Evolutionary conservation across 805 yeast species (phyloP).

Genomic region (Pichia phayaonensis): DNA sequence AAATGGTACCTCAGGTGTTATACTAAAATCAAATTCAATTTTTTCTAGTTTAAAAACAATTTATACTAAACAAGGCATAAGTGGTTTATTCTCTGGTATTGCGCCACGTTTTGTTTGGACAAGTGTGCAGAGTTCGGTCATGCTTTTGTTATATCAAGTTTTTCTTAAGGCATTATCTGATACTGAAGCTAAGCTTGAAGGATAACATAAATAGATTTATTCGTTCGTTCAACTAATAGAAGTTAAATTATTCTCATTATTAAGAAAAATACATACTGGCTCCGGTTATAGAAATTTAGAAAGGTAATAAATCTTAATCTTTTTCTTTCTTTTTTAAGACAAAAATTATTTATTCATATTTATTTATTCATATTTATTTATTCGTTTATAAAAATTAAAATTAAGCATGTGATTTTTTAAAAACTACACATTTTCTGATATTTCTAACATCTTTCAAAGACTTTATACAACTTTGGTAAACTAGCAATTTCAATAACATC

Average conservation of each 20-base stretch:
- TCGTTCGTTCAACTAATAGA: no score
- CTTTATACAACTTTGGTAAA: conserved; percentile 82
- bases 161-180: conserved; percentile 45
- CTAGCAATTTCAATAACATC: conserved; percentile 82
- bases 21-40: conserved; percentile 37
- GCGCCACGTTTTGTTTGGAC: conserved; percentile 98
- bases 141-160: conserved; percentile 82
- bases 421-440: neutral
- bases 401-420: neutral
- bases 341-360: no score
- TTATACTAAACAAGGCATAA: conserved; percentile 63
- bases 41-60: conserved; percentile 45
- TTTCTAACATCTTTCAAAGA: conserved; percentile 80
- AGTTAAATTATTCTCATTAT: neutral
- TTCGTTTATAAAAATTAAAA: neutral
- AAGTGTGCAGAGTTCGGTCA: conserved; percentile 86
- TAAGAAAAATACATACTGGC: neutral
- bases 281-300: neutral
- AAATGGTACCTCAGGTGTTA: conserved; percentile 24
- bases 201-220: neutral
- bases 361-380: neutral
- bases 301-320: no score
- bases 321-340: neutral
- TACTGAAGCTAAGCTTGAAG: neutral
- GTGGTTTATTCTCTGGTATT: conserved; percentile 86